Percentiles rank a stretch among this genome's conserved stretches.
These are phyloP conservation scores for Cercospora canescens DNA, from an alignment of 2,329 filamentous ascomycete genomes.

Conservation along the genomic window DNA sequence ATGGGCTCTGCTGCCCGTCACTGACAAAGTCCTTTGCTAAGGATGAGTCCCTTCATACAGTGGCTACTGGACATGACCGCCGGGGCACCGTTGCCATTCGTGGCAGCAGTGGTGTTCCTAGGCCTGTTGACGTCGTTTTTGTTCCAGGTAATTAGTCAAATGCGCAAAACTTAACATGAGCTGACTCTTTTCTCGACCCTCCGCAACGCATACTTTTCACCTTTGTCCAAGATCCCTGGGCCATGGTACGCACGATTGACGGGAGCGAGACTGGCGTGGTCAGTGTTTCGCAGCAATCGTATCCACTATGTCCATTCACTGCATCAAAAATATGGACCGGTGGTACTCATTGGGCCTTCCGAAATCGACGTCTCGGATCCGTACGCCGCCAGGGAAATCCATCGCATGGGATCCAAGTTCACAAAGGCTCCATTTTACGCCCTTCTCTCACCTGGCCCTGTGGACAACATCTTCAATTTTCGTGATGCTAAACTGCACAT, in stretches of 20 bases:
- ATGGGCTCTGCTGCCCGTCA: not conserved
- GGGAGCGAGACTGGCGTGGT: slow-evolving; percentile 48
- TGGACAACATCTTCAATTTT: not conserved
- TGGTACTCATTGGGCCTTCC: slow-evolving; percentile 43
- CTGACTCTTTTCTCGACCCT: not conserved
- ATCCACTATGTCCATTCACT: slow-evolving; percentile 42
- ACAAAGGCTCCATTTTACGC: not conserved
- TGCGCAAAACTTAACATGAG: too few relatives aligned
- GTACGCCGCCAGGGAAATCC: not conserved
- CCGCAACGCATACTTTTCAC: not conserved
- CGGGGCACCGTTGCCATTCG: not conserved
- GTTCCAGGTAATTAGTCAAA: not conserved
- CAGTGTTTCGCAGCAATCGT: slow-evolving; percentile 36
- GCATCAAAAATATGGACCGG: slow-evolving; percentile 49
- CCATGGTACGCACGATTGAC: slow-evolving; percentile 47
- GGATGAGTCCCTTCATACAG: not conserved
- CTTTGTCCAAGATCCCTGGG: slow-evolving; percentile 36
- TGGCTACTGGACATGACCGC: not conserved
- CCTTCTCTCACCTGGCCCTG: not conserved
- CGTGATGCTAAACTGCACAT: not conserved
- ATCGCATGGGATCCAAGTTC: not conserved
- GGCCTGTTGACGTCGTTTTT: not conserved
- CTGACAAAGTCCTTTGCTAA: not conserved
- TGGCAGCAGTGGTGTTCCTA: slow-evolving; percentile 6
- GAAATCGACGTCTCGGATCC: not conserved